Conservation (phyloP, 2,329 filamentous ascomycete species). For the Clarireedia monteithiana region DNA sequence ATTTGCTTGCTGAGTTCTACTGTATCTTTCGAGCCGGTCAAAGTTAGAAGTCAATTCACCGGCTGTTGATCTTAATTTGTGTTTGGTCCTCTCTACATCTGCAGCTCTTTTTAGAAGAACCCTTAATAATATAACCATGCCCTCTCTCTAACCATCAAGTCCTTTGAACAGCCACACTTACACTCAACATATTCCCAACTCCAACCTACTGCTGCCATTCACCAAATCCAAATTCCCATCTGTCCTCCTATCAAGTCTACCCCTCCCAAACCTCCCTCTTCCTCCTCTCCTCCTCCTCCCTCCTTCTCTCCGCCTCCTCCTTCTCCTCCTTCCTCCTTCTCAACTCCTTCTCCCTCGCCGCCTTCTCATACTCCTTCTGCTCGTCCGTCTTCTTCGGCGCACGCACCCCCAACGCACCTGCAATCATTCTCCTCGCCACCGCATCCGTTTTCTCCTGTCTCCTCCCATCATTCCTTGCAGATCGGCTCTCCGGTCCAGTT, state of each 20-base stretch:
- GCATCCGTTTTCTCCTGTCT: constrained; percentile 90
- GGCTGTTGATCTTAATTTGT: too few species aligned
- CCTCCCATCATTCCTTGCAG: constrained; percentile 15
- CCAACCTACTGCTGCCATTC: background rate
- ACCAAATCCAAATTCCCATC: background rate
- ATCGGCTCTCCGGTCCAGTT: too few species aligned
- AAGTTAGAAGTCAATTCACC: too few species aligned
- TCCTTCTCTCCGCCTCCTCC: constrained; percentile 50
- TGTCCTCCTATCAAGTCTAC: constrained; percentile 26
- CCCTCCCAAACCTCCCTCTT: constrained; percentile 85
- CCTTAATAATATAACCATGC: too few species aligned
- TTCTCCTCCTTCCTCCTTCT: constrained; percentile 67
- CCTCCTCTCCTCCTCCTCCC: constrained; percentile 61
- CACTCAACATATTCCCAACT: background rate
- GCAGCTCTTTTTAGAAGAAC: too few species aligned
- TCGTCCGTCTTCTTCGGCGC: constrained; percentile 79
- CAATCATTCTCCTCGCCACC: constrained; percentile 83
- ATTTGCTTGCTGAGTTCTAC: too few species aligned
- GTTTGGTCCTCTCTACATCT: too few species aligned
- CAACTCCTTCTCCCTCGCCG: constrained; percentile 76
- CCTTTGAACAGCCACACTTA: too few species aligned
- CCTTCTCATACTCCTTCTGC: constrained; percentile 77
- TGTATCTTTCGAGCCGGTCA: too few species aligned
- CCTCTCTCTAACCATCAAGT: too few species aligned
- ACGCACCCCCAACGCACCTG: constrained; percentile 74